Evolutionary conservation across 2,329 filamentous ascomycete species (phyloP), one percentile per base, ranked within the genome.

Genomic region (Nakataea oryzae): DNA sequence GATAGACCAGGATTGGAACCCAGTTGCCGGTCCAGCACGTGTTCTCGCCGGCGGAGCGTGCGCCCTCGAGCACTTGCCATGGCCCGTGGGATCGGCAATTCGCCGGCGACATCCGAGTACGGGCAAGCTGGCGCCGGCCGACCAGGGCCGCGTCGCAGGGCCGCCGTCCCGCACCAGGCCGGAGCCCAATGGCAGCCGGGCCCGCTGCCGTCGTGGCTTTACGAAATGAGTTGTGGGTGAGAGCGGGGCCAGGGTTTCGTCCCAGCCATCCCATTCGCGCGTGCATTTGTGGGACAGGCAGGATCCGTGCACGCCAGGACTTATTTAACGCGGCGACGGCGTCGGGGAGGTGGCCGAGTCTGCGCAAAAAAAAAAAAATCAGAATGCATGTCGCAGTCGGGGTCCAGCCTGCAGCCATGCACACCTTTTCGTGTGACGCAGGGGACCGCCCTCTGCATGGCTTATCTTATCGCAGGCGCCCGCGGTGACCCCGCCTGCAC

Each of bases 401-500:
- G 34, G 34, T 50, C 34, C 34, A 17, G 41, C 41, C 41, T 50
- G 41, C 41, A 21, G 14, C 34, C 34, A 41, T 41, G 34, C 34
- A 41, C 34, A 41, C 14, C 34, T 17, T 41, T 50, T 21, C 30
- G 7, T 21, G 21, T 9, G 1, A 50, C n/a, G 41, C 41, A 50
- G 41, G 41, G 41, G 41, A 50, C 41, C 17, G 21, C 41, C 41
- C 41, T n/a, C 8, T n/a, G 41, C 28, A 30, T 29, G 13, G 32
- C 58, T 60, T 60, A 60, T 60, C 58, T 60, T 54, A 60, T 60
- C 58, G 3, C 27, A 54, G 24, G n/a, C 41, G 32, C 57, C 57
- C 57, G 57, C 57, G 47, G 14, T 54, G 30, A 50, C 41, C 58
- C 30, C 24, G 30, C n/a, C 28, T 2, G 14, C 54, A 56, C 54